Conservation (phyloP, 257 asterid genomes). For the Solanum phureja region DNA sequence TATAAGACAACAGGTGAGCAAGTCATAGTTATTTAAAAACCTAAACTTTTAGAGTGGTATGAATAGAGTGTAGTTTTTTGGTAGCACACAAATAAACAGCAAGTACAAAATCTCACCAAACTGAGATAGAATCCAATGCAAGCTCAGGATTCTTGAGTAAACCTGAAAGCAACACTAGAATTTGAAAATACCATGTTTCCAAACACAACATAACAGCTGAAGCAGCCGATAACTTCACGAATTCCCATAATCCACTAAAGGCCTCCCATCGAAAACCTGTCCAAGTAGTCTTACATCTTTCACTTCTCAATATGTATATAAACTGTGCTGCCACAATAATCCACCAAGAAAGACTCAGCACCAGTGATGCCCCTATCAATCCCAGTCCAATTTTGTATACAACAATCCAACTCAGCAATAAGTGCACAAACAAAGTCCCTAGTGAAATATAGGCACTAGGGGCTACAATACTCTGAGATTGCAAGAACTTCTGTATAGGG, state of each 20-base stretch:
- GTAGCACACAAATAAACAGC: not conserved
- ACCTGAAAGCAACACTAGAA: conserved; percentile 24
- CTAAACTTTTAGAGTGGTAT: too few relatives aligned
- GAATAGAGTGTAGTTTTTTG: not conserved
- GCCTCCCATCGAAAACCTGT: conserved; percentile 18
- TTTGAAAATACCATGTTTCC: conserved; percentile 34
- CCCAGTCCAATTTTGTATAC: conserved; percentile 25
- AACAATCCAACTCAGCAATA: conserved; percentile 19
- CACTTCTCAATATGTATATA: conserved; percentile 19
- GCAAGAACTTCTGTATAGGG: conserved; percentile 29
- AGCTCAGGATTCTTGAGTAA: conserved; percentile 26
- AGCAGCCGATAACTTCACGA: conserved; percentile 18
- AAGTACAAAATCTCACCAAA: conserved; percentile 9
- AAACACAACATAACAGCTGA: conserved; percentile 32
- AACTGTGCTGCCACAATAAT: conserved; percentile 20
- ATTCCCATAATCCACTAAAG: conserved; percentile 20
- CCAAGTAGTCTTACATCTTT: conserved; percentile 20
- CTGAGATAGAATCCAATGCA: conserved; percentile 24
- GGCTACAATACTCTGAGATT: conserved; percentile 23
- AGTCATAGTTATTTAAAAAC: not conserved
- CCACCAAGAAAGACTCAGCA: conserved; percentile 31
- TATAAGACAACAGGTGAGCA: not conserved
- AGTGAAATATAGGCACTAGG: conserved; percentile 26
- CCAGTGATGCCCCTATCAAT: conserved; percentile 18
- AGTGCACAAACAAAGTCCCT: conserved; percentile 12